phyloP scores from a whole-genome alignment of 108 stramenopile genomes.

The Skeletonema tropicum region DNA sequence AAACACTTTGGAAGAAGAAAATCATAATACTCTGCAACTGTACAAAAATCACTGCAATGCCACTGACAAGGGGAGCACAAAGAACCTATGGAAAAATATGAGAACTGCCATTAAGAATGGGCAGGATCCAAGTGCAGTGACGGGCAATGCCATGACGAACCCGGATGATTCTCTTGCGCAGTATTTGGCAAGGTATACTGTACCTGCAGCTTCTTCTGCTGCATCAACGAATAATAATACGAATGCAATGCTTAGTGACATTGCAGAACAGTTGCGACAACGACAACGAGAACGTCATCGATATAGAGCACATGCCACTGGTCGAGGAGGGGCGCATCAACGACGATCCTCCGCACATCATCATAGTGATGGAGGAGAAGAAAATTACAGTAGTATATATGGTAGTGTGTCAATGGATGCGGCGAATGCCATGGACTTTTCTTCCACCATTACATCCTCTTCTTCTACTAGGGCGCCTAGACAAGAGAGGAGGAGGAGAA shows the following conservation, averaged over 20 bases:
- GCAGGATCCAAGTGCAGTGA: conserved; percentile 10
- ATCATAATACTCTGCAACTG: neutral
- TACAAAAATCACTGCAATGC: conserved; percentile 34
- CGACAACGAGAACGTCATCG: conserved; percentile 2
- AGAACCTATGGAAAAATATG: conserved; percentile 27
- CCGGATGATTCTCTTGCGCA: neutral
- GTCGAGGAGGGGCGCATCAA: neutral
- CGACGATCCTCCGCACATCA: neutral
- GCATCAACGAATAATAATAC: neutral
- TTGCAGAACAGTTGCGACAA: neutral
- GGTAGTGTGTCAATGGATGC: neutral
- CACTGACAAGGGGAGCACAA: conserved; percentile 15
- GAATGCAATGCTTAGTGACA: neutral
- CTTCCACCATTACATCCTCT: neutral
- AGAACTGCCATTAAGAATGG: conserved; percentile 22
- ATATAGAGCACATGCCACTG: neutral
- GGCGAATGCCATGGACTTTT: neutral
- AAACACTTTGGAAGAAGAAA: neutral
- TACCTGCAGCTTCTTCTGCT: neutral
- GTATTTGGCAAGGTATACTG: conserved; percentile 1
- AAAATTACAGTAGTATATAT: conserved; percentile 1
- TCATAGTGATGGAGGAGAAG: neutral
- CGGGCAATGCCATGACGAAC: neutral
- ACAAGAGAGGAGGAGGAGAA: conserved; percentile 1
- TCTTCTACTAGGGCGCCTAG: neutral